Conservation (phyloP, 805 yeast species). For the Torulaspora delbrueckii region DNA sequence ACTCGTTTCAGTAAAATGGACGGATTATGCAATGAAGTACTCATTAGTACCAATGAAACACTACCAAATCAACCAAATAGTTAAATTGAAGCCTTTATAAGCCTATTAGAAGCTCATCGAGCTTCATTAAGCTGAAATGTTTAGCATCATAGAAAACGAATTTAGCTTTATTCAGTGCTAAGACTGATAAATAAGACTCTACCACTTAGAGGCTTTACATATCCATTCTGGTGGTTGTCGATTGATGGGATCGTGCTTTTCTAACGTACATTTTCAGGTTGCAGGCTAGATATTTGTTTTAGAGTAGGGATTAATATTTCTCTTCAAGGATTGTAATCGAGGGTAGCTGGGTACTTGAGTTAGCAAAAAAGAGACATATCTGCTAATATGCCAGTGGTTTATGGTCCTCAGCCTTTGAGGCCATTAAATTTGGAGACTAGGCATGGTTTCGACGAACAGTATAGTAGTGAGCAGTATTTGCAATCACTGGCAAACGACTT, state of each 20-base stretch:
- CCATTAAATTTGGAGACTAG: conserved; percentile 54
- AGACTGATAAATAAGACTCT: background rate
- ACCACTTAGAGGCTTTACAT: background rate
- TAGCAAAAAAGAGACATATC: background rate
- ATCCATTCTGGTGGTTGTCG: background rate
- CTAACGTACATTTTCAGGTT: no score
- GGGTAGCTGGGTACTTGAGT: background rate
- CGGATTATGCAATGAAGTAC: conserved; percentile 38
- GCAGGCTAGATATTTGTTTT: background rate
- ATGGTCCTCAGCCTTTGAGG: conserved; percentile 39
- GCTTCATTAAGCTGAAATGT: background rate
- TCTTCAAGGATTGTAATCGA: background rate
- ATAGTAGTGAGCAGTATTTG: conserved; percentile 46
- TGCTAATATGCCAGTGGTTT: conserved; percentile 24
- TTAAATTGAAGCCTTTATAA: background rate
- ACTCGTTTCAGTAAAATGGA: conserved; percentile 63
- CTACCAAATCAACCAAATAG: background rate
- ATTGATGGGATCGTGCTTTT: background rate
- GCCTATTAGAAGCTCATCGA: conserved; percentile 2
- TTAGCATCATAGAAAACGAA: background rate
- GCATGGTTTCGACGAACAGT: conserved; percentile 64
- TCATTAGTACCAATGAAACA: conserved; percentile 21
- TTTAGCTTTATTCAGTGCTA: background rate
- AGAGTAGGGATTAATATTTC: background rate
- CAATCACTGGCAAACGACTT: conserved; percentile 58